A percentile compares a stretch with the other conserved stretches of the same genome.
Evolutionary conservation across 768 basidiomycete species (phyloP).

Genomic region (Pholiota conissans): DNA sequence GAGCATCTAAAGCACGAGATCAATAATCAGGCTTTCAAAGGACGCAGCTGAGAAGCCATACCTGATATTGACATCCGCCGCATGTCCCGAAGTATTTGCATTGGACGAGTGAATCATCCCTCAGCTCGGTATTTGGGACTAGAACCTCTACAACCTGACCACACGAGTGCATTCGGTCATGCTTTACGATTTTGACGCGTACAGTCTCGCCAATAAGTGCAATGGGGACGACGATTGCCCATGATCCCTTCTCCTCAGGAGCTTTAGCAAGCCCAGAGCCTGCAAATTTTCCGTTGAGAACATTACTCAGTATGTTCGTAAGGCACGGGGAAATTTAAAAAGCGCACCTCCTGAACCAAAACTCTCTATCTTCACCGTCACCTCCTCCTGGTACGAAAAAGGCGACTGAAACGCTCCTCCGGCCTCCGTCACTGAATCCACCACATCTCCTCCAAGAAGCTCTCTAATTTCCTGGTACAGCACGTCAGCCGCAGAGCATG

Average conservation of each 20-base stretch:
- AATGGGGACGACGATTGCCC: constrained; percentile 86
- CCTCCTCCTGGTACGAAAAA: constrained; percentile 56
- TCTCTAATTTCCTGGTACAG: constrained; percentile 68
- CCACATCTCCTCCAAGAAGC: constrained; percentile 61
- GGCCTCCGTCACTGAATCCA: constrained; percentile 47
- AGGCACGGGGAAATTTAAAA: background rate
- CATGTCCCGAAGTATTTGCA: constrained; percentile 91
- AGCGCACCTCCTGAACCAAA: constrained; percentile 64
- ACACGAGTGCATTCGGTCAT: constrained; percentile 69
- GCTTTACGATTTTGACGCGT: constrained; percentile 68
- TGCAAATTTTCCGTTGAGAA: background rate
- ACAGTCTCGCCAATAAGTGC: constrained; percentile 83
- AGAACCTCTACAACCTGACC: constrained; percentile 74
- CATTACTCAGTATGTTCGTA: background rate
- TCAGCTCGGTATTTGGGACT: constrained; percentile 57
- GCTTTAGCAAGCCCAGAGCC: constrained; percentile 69
- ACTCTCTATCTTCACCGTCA: constrained; percentile 64
- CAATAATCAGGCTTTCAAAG: background rate
- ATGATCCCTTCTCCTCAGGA: constrained; percentile 49
- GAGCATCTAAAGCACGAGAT: constrained; percentile 59
- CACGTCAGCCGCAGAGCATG: constrained; percentile 74
- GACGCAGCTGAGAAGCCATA: constrained; percentile 23
- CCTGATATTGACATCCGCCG: constrained; percentile 95
- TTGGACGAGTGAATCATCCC: constrained; percentile 63
- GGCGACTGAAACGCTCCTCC: constrained; percentile 59